Evolutionary conservation across 75 land plant species (phyloP).

Genomic region (Sequoiadendron giganteum): DNA sequence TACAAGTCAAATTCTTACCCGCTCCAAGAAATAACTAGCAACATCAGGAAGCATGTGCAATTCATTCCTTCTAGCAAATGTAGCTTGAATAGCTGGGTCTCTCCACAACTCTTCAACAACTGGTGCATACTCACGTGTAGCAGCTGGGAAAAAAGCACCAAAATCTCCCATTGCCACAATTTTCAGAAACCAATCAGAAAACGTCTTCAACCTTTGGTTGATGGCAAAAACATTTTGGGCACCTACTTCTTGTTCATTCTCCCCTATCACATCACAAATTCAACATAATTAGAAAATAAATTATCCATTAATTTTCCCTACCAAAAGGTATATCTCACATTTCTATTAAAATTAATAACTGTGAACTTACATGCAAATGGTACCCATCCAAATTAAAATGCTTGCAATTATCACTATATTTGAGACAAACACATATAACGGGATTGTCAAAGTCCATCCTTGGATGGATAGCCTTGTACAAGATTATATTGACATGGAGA

Average conservation of each 20-base stretch:
- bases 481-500: neutral
- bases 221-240: slow-evolving; percentile 51
- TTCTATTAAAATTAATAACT: neutral
- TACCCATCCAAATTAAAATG: neutral
- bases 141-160: slow-evolving; percentile 82
- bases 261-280: neutral
- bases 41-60: slow-evolving; percentile 62
- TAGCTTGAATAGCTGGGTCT: slow-evolving; percentile 84
- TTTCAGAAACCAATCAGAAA: slow-evolving; percentile 88
- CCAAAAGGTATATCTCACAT: neutral
- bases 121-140: slow-evolving; percentile 82
- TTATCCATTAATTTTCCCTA: neutral
- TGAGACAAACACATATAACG: neutral
- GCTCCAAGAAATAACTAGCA: slow-evolving; percentile 79
- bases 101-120: slow-evolving; percentile 83
- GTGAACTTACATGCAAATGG: neutral
- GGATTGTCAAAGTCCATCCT: neutral
- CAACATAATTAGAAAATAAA: neutral
- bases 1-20: slow-evolving; percentile 43
- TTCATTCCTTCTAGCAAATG: slow-evolving; percentile 71
- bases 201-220: slow-evolving; percentile 59
- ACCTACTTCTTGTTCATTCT: slow-evolving; percentile 6
- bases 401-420: neutral
- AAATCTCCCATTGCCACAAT: slow-evolving; percentile 71
- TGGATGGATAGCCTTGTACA: neutral